A percentile compares a stretch with the other conserved stretches of the same genome.
phyloP scores from a whole-genome alignment of 2,329 filamentous ascomycete species.

The Aspergillus floridensis region DNA sequence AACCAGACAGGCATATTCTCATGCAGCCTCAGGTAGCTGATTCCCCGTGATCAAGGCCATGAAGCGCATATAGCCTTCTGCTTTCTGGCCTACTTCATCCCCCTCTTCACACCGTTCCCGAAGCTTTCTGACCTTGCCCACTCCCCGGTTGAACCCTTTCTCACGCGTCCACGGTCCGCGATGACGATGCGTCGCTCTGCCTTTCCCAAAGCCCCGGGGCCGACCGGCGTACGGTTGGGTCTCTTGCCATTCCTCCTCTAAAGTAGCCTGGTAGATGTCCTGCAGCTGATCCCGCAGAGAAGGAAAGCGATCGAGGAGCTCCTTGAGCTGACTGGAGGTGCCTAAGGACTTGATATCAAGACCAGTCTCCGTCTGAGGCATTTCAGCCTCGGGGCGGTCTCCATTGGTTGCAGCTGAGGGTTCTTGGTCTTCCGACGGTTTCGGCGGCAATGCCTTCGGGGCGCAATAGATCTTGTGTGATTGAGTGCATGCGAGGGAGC shows the following conservation, averaged over 20 bases:
- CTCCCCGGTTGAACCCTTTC: constrained; percentile 43
- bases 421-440: neutral
- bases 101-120: constrained; percentile 39
- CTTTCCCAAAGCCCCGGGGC: constrained; percentile 26
- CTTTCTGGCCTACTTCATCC: constrained; percentile 28
- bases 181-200: constrained; percentile 27
- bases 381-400: constrained; percentile 5
- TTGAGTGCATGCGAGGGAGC: constrained; percentile 47
- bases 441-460: constrained; percentile 25
- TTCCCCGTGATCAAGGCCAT: constrained; percentile 31
- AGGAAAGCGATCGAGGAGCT: constrained; percentile 39
- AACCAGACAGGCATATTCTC: neutral
- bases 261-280: constrained; percentile 43
- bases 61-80: constrained; percentile 40
- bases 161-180: constrained; percentile 42
- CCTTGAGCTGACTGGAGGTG: constrained; percentile 35
- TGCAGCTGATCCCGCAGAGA: constrained; percentile 39
- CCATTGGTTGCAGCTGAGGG: neutral
- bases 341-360: constrained; percentile 18
- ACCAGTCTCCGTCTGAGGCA: constrained; percentile 6
- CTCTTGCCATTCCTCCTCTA: constrained; percentile 43
- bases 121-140: constrained; percentile 39
- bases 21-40: constrained; percentile 5
- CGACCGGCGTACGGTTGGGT: constrained; percentile 23
- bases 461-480: constrained; percentile 45